Evolutionary conservation across 139 green algal genomes (phyloP).

Genomic region (Chlamydomonas incerta): DNA sequence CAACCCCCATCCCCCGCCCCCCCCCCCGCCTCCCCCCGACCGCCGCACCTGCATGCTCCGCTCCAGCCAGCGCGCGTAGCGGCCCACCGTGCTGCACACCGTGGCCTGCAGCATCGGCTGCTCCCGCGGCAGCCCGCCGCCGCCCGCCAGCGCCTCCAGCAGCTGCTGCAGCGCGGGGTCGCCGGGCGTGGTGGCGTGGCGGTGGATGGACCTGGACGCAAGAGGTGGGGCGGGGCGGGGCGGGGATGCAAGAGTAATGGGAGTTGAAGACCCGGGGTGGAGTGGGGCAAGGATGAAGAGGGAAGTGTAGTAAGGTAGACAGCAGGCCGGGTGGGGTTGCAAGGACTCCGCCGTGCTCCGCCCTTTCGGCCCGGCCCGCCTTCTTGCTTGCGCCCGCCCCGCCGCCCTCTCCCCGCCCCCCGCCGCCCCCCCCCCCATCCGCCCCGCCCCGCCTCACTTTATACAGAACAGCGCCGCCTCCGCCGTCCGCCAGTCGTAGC

Average conservation of each 20-base stretch:
- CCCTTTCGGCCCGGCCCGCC: too few species aligned
- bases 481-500: conserved; percentile 79
- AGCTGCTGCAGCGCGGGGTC: conserved; percentile 70
- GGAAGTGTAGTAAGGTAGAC: too few species aligned
- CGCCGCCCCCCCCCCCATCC: too few species aligned
- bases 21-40: background rate
- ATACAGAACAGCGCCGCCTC: conserved; percentile 85
- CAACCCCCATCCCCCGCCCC: conserved; percentile 19
- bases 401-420: background rate
- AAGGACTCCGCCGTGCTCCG: too few species aligned
- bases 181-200: conserved; percentile 39
- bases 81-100: conserved; percentile 65
- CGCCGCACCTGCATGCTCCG: conserved; percentile 25
- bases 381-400: too few species aligned
- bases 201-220: conserved; percentile 54
- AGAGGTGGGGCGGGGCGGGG: background rate
- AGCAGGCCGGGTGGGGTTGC: too few species aligned
- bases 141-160: conserved; percentile 65
- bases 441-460: conserved; percentile 7
- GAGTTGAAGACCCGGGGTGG: too few species aligned
- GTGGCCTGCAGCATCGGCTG: conserved; percentile 53
- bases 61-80: conserved; percentile 74
- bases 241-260: too few species aligned
- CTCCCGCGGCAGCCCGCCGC: conserved; percentile 55
- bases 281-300: too few species aligned